Evolutionary conservation across 106 monocot genomes (phyloP), one percentile per base, ranked within the genome.

Genomic region (Dioscorea dumetorum): DNA sequence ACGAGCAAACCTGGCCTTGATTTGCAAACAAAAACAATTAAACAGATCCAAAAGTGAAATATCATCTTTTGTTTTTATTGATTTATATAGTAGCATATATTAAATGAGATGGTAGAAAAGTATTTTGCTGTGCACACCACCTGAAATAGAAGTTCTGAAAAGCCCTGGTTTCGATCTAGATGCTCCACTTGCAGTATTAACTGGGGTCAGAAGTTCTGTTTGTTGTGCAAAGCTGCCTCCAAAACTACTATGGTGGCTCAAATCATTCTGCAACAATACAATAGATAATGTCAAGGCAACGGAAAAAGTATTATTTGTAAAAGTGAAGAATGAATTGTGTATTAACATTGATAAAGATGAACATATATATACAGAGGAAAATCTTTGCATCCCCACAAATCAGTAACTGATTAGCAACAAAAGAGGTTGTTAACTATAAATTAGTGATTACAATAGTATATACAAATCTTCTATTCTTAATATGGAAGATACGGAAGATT

Each of bases 41-140:
- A 34, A 58, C n/a, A n/a, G n/a, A n/a, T n/a, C n/a, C n/a, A n/a
- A n/a, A n/a, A 41, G 41, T 10, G 6, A 41, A 41, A 41, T 0
- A 0, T 8, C 41, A 2, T 41, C 28, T 28, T 28, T 28, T 28
- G 28, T 1, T 28, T 8, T 41, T 8, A 5, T 10, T 28, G 3
- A 5, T 41, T 41, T 5, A 41, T 10, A 41, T 0, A 6, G 23
- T 52, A 54, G 41, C 20, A 67, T 18, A 62, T 12, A 57, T 33
- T 41, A 5, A 21, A 18, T 15, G 2, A 20, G 50, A 28, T 12
- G 32, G 28, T 17, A 32, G 6, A 24, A 66, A 57, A 18, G 9
- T 12, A n/a, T n/a, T n/a, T n/a, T n/a, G n/a, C n/a, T 99, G 50
- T 99, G 97, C 21, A 99, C 92, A 49, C 97, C 97, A 73, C 92